Conservation (phyloP, 352 stramenopile genomes). For the Phytophthora constricta region DNA sequence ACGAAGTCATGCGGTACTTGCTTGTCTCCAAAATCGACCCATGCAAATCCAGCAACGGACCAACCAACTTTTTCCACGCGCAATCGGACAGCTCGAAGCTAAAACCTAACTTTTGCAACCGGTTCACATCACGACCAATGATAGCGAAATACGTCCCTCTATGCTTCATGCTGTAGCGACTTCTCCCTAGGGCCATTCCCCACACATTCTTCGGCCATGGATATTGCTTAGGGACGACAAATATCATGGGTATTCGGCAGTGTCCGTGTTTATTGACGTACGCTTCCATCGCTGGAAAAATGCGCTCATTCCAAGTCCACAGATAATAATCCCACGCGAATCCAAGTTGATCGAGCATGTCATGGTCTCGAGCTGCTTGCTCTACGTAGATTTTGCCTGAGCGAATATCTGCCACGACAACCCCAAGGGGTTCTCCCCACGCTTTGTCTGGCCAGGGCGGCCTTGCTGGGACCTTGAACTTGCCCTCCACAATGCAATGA, state of each 20-base stretch:
- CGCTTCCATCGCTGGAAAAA: slow-evolving; percentile 44
- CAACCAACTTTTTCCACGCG: not conserved
- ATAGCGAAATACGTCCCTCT: not conserved
- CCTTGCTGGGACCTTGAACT: slow-evolving; percentile 36
- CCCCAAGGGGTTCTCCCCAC: slow-evolving; percentile 42
- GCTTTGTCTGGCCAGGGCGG: slow-evolving; percentile 40
- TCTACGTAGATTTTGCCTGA: slow-evolving; percentile 33
- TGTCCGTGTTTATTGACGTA: slow-evolving; percentile 39
- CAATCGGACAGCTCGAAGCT: not conserved
- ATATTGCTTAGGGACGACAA: slow-evolving; percentile 41
- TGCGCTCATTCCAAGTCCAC: slow-evolving; percentile 42
- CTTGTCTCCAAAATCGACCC: not conserved
- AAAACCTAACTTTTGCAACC: slow-evolving; percentile 35
- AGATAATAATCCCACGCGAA: slow-evolving; percentile 51
- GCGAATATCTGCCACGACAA: slow-evolving; percentile 46
- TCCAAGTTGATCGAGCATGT: slow-evolving; percentile 39
- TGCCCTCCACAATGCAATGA: slow-evolving; percentile 36
- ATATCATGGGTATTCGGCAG: slow-evolving; percentile 28
- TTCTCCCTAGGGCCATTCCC: slow-evolving; percentile 32
- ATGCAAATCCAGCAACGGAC: not conserved
- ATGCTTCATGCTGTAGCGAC: not conserved
- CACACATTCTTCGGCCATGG: slow-evolving; percentile 42
- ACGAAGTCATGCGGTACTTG: slow-evolving; percentile 76
- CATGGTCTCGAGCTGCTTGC: slow-evolving; percentile 44
- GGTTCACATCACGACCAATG: not conserved